These are phyloP conservation scores for Cladorrhinum sp. DNA, from an alignment of 2,329 filamentous ascomycete genomes.

Conservation along the genomic window DNA sequence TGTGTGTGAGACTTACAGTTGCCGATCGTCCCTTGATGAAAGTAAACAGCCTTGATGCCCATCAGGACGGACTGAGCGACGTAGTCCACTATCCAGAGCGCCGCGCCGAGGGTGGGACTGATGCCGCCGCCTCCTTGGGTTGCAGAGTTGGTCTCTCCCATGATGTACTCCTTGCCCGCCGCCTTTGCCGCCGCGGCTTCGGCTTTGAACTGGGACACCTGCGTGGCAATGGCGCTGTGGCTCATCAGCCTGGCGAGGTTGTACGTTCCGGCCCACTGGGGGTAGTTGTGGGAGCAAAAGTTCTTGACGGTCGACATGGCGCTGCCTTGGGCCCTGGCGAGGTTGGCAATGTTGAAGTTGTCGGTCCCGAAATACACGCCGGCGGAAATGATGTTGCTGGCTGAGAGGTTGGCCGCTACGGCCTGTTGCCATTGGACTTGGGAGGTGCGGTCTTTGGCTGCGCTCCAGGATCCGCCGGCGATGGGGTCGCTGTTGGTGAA, in stretches of 20 bases:
- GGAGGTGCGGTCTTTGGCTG: slow-evolving; percentile 37
- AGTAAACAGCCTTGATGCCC: slow-evolving; percentile 43
- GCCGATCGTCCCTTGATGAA: slow-evolving; percentile 52
- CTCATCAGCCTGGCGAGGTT: slow-evolving; percentile 39
- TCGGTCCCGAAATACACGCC: slow-evolving; percentile 24
- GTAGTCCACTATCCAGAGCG: slow-evolving; percentile 51
- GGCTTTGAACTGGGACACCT: slow-evolving; percentile 38
- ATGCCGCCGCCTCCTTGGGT: slow-evolving; percentile 35
- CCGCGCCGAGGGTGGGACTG: slow-evolving; percentile 46
- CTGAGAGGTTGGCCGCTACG: slow-evolving; percentile 36
- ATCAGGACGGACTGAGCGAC: slow-evolving; percentile 34
- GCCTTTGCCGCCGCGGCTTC: slow-evolving; percentile 40
- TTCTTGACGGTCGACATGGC: slow-evolving; percentile 38
- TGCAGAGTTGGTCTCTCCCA: slow-evolving; percentile 49
- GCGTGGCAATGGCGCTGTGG: slow-evolving; percentile 39
- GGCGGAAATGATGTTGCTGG: slow-evolving; percentile 38
- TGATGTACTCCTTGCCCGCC: slow-evolving; percentile 43
- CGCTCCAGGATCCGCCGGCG: slow-evolving; percentile 36
- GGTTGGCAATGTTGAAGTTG: slow-evolving; percentile 1
- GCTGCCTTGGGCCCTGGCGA: not conserved
- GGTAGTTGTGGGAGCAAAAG: slow-evolving; percentile 49
- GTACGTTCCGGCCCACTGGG: slow-evolving; percentile 37
- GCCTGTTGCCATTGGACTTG: slow-evolving; percentile 39
- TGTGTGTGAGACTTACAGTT: too few relatives aligned
- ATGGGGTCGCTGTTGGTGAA: slow-evolving; percentile 39